A percentile compares a stretch with the other conserved stretches of the same genome.
These are phyloP conservation scores for Hebeloma cylindrosporum DNA, from an alignment of 768 basidiomycete species.

Conservation along the genomic window DNA sequence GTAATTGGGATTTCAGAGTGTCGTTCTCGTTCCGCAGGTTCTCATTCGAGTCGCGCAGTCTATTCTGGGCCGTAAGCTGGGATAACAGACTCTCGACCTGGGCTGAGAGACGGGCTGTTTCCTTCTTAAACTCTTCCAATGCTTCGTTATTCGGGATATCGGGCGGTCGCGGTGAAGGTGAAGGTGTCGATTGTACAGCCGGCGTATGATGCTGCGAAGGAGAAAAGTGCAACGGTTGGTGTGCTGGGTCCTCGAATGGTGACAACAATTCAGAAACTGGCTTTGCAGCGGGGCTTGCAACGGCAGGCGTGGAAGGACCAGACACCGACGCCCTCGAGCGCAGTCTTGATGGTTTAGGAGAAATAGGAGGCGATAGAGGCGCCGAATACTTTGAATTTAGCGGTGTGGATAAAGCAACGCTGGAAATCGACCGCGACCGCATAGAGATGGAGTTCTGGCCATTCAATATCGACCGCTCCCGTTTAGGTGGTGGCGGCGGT, in stretches of 20 bases:
- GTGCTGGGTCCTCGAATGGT: constrained; percentile 23
- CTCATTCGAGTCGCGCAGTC: constrained; percentile 25
- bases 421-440: background rate
- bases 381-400: constrained; percentile 4
- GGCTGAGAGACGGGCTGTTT: constrained; percentile 26
- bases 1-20: constrained; percentile 24
- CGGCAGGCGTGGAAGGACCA: constrained; percentile 8
- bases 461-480: constrained; percentile 6
- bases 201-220: constrained; percentile 6
- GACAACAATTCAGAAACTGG: constrained; percentile 8
- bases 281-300: constrained; percentile 3
- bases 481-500: constrained; percentile 15
- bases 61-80: constrained; percentile 28
- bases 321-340: constrained; percentile 5
- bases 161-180: constrained; percentile 10
- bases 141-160: constrained; percentile 21
- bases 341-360: constrained; percentile 7
- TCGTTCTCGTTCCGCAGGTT: constrained; percentile 26
- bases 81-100: constrained; percentile 28
- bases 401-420: constrained; percentile 1
- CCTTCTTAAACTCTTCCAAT: constrained; percentile 27
- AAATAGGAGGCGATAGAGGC: constrained; percentile 10
- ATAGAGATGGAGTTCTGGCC: constrained; percentile 1
- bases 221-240: constrained; percentile 1
- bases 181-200: constrained; percentile 3